Base-by-base conservation (phyloP, 2,329 filamentous ascomycete genomes). In the Neonectria magnoliae region DNA sequence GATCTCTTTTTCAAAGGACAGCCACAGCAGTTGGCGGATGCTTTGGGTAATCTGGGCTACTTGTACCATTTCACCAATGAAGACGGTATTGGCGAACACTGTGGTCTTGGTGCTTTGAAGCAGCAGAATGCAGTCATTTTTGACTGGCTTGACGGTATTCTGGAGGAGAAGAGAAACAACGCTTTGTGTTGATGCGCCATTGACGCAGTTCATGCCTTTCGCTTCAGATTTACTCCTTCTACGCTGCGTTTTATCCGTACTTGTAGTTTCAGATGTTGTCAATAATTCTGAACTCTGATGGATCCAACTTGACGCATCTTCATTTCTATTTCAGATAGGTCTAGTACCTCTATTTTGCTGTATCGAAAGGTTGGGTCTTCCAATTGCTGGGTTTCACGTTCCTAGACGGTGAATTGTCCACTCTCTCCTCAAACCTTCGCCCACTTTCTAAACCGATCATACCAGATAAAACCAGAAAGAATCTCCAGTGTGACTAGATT, bases 1-100 rank as follows among this genome's bases (percentile, higher is more conserved):
- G 71, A 74, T n/a, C 51, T 25, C 8, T 66, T 69, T 11, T 66
- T 68, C 57, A 33, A 50, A 45, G 38, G 71, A 50, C 41, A 71
- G 54, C 1, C 52, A 5, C 13, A 69, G 44, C 44, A 48, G 47
- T 42, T 57, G 25, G 59, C 59, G 31, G 62, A 69, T 16, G 62
- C 60, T 25, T 57, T 69, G 27, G 67, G 65, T n/a, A 54, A 65
- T 1, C 13, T 54, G 13, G 36, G 36, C 13, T n/a, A 38, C 14
- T 16, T 38, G 14, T 6, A 38, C 14, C 36, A 38, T 38, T 38
- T 38, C 36, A 38, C 36, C 16, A 38, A n/a, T 7, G 36, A 38
- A 3, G 36, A 38, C 14, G 36, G 36, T 6, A 38, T 38, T n/a
- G 36, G 36, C 36, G 36, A 38, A n/a, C 36, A 38, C 14, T 38